Conservation (phyloP, 1,139 yeast species). For the Geotrichum reessii region DNA sequence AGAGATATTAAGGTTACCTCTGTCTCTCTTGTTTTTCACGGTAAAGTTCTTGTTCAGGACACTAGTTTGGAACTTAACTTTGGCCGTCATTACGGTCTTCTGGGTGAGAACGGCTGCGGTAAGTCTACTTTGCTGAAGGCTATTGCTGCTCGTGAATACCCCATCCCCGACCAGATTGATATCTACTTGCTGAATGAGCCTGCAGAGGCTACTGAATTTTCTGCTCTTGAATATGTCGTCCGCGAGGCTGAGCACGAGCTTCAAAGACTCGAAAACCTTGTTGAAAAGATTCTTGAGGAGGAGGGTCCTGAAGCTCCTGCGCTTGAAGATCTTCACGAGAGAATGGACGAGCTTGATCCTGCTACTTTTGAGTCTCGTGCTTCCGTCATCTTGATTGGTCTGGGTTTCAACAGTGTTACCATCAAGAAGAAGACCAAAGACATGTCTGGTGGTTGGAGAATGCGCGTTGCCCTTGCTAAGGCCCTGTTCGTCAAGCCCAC, state of each 20-base stretch:
- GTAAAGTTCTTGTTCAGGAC: conserved; percentile 92
- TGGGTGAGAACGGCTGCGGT: conserved; percentile 99
- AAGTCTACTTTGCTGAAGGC: conserved; percentile 91
- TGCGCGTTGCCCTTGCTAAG: conserved; percentile 85
- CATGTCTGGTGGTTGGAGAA: conserved; percentile 98
- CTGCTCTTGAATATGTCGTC: conserved; percentile 94
- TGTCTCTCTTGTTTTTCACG: conserved; percentile 90
- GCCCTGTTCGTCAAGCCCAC: conserved; percentile 71
- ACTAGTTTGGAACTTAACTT: conserved; percentile 86
- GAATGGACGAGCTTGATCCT: conserved; percentile 94
- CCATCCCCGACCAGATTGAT: conserved; percentile 88
- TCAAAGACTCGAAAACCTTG: conserved; percentile 83
- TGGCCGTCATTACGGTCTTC: conserved; percentile 85
- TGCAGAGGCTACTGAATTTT: conserved; percentile 85
- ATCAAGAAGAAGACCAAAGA: conserved; percentile 90
- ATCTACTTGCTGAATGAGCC: conserved; percentile 93
- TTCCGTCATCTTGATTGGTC: conserved; percentile 90
- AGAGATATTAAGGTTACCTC: conserved; percentile 91
- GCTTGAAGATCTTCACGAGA: conserved; percentile 86
- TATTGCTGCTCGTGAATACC: conserved; percentile 92
- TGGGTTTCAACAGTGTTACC: conserved; percentile 85
- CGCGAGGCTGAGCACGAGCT: conserved; percentile 92
- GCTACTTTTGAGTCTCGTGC: conserved; percentile 95
- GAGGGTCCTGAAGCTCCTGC: conserved; percentile 92
- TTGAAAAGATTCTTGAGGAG: conserved; percentile 80